Evolutionary conservation across 2,329 filamentous ascomycete species (phyloP), one percentile per base, ranked within the genome.

Genomic region (Ophiostoma australiae): DNA sequence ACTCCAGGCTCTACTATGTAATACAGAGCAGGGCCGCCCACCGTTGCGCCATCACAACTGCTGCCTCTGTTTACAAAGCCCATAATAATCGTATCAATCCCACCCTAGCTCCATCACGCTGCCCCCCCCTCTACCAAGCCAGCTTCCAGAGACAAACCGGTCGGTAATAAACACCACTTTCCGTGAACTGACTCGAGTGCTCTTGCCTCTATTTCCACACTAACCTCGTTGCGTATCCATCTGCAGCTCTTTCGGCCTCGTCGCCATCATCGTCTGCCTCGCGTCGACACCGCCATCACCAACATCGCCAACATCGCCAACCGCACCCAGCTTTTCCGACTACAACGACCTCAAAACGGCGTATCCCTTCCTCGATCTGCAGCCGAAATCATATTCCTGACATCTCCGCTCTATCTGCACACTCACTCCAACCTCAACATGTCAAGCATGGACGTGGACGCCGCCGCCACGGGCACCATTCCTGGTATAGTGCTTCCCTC

Each of bases 391-490:
- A 48, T 2, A 15, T n/a, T 7, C 44, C 17, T 48, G 17, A 7
- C 20, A 20, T 58, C 1, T 27, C 11, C 1, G 2, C n/a, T 27
- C 23, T 27, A 58, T 8, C 44, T 10, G 5, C 52, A 27, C 52
- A 58, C 52, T 13, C n/a, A 4, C 52, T 58, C 35, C 11, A 35
- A 41, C 35, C 8, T n/a, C 63, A 66, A 39, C 20, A 72, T 72
- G 69, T 68, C 71, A 10, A 72, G 67, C 67, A 72, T 72, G 71
- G 71, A 72, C 35, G 69, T 71, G 37, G 71, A 72, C 37, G 55
- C 66, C 35, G 69, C 69, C 71, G 44, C 69, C 35, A 58, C 67
- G 48, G 63, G 58, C 27, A 63, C 69, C 27, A 68, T 72, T 23
- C 41, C 69, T 35, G 71, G 71, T 72, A 67, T 4, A 67, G 23